A percentile compares a stretch with the other conserved stretches of the same genome.
Evolutionary conservation across 2,329 filamentous ascomycete species (phyloP).

Genomic region (Penicillium sp.): DNA sequence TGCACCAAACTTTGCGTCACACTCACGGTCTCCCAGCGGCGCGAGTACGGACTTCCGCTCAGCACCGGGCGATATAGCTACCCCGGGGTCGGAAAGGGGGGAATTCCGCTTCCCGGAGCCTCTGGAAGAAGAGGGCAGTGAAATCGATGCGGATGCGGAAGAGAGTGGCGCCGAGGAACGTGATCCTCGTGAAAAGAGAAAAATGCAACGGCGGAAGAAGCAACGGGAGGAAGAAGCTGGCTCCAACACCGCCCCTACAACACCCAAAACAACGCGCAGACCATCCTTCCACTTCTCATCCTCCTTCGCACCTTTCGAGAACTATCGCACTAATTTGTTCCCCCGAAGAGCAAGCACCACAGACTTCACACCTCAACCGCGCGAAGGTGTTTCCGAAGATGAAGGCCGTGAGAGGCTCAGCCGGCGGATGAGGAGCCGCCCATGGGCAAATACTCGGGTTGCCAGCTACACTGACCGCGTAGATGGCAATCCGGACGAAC

Average conservation of each 20-base stretch:
- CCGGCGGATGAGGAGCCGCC: constrained; percentile 58
- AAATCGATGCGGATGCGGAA: constrained; percentile 76
- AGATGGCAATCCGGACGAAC: constrained; percentile 54
- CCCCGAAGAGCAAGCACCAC: constrained; percentile 66
- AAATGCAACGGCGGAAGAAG: constrained; percentile 56
- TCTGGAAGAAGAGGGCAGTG: constrained; percentile 62
- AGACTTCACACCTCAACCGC: constrained; percentile 55
- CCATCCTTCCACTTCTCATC: constrained; percentile 44
- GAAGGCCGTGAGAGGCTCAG: constrained; percentile 66
- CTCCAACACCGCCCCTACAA: constrained; percentile 66
- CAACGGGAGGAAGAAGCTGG: constrained; percentile 52
- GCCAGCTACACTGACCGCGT: constrained; percentile 51
- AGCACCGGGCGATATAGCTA: constrained; percentile 40
- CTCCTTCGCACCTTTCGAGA: constrained; percentile 50
- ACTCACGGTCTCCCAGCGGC: constrained; percentile 52
- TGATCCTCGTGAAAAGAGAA: constrained; percentile 58
- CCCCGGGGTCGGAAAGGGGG: constrained; percentile 51
- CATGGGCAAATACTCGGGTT: constrained; percentile 55
- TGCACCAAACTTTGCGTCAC: constrained; percentile 50
- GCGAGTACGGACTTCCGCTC: constrained; percentile 45
- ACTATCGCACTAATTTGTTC: constrained; percentile 53
- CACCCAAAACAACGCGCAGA: constrained; percentile 52
- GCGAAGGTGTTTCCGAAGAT: constrained; percentile 71
- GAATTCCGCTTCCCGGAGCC: constrained; percentile 55
- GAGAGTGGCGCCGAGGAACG: constrained; percentile 79